Evolutionary conservation across 148 eudicot species (phyloP), one percentile per base, ranked within the genome.

Genomic region (Dianthus caryophyllus): DNA sequence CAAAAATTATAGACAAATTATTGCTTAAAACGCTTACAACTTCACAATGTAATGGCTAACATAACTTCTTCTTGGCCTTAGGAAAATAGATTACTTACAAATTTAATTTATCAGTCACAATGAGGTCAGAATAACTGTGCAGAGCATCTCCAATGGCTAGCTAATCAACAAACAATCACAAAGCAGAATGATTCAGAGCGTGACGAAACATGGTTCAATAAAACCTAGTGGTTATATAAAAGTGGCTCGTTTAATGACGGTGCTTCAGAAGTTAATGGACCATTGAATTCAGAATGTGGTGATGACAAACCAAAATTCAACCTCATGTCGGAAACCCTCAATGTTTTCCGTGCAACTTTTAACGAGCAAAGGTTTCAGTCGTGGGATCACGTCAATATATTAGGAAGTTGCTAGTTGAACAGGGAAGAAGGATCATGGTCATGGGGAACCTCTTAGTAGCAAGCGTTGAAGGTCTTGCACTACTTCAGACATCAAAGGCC

Each of bases 401-500:
- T 31, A 66, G 66, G 67, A 66, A 82, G 44, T 78, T 79, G 66
- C 64, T 62, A 18, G 10, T 69, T 67, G 76, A 17, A 57, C 57
- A 26, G 73, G 77, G 47, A 67, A 25, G 21, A 61, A 21, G 1
- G 88, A 63, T n/a, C n/a, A n/a, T n/a, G n/a, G 24, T 63, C 66
- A 63, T 44, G 66, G 29, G 33, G 94, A 78, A 70, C 88, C 95
- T 71, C 76, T 80, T 58, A 79, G 80, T 70, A 90, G 77, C 78
- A 94, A 73, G 75, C 77, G 77, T 69, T 88, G 78, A 46, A 94
- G 90, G 78, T 94, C 97, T 70, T 90, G 97, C 68, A 94, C 97
- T 24, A 94, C 96, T 77, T 90, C 97, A 59, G 99, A 94, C 93
- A 94, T 90, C 31, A 77, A 76, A 7, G 99, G 98, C 85, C 99